These are phyloP conservation scores for Eragrostis nindensis DNA, from an alignment of 176 grass and related monocot genomes.

Conservation along the genomic window DNA sequence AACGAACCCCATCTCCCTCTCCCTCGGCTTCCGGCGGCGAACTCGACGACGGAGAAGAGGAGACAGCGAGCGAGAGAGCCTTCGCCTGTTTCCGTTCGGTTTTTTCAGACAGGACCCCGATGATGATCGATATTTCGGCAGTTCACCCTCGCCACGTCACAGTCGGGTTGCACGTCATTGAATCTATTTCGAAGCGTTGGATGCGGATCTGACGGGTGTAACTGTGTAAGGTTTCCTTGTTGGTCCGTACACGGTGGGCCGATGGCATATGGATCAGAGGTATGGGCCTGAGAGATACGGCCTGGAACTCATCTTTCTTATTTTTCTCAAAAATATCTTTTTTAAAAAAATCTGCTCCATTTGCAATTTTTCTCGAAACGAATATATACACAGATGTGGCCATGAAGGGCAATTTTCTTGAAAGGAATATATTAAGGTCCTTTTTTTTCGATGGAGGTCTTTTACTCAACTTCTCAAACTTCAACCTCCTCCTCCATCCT, in stretches of 20 bases:
- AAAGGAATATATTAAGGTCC: no score
- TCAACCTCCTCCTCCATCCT: no score
- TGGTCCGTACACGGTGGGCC: not conserved
- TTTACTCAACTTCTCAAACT: no score
- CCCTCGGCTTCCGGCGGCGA: slow-evolving; percentile 16
- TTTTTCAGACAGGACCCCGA: slow-evolving; percentile 18
- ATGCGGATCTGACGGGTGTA: not conserved
- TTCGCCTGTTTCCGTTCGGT: not conserved
- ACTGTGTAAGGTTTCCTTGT: not conserved
- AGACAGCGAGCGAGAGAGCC: not conserved
- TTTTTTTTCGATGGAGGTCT: no score
- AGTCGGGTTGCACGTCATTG: not conserved
- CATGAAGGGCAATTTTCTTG: no score
- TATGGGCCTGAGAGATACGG: not conserved
- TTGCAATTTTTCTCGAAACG: no score
- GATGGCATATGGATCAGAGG: not conserved
- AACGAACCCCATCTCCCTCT: slow-evolving; percentile 58
- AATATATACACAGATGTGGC: no score
- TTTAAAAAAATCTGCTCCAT: no score
- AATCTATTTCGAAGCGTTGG: not conserved
- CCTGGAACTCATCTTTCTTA: not conserved
- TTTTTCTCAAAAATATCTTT: no score
- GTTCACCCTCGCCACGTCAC: not conserved
- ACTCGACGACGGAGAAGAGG: not conserved
- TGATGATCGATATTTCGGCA: not conserved